phyloP scores from a whole-genome alignment of 768 basidiomycete species.

The Trichaptum fuscoviolaceum region DNA sequence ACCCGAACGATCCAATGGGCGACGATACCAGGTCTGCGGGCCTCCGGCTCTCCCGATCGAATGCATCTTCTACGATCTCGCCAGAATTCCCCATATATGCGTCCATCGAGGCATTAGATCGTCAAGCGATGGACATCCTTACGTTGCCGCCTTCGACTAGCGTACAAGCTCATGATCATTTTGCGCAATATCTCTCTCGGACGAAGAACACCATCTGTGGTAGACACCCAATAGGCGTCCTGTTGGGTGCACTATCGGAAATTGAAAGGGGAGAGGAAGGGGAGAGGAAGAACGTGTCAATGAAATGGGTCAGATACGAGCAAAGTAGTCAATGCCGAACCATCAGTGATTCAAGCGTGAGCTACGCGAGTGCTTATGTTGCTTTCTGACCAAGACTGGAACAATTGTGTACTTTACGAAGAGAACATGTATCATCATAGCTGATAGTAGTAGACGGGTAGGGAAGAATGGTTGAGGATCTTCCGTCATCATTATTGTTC shows the following conservation, averaged over 20 bases:
- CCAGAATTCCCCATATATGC: slow-evolving; percentile 64
- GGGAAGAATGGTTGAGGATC: not conserved
- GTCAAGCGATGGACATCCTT: slow-evolving; percentile 76
- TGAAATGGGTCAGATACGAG: slow-evolving; percentile 89
- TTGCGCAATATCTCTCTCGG: slow-evolving; percentile 58
- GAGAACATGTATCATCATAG: not conserved
- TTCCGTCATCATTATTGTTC: not conserved
- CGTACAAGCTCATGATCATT: slow-evolving; percentile 50
- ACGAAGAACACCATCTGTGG: slow-evolving; percentile 98
- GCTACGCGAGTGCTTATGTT: slow-evolving; percentile 90
- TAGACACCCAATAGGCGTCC: slow-evolving; percentile 89
- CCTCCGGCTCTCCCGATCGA: slow-evolving; percentile 44
- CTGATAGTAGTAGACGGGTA: not conserved
- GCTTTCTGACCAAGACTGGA: slow-evolving; percentile 38
- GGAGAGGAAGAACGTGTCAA: slow-evolving; percentile 25
- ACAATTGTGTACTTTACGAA: not conserved
- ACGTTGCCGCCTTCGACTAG: slow-evolving; percentile 51
- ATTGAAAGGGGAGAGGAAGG: slow-evolving; percentile 54
- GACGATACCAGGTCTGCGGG: slow-evolving; percentile 30
- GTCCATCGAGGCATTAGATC: slow-evolving; percentile 81
- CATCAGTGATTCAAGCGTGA: slow-evolving; percentile 82
- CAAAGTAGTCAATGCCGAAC: slow-evolving; percentile 78
- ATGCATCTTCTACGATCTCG: slow-evolving; percentile 30
- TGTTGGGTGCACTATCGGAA: slow-evolving; percentile 68
- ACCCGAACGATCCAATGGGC: slow-evolving; percentile 53